phyloP scores from a whole-genome alignment of 495 filamentous ascomycete species.

The Aspergillus olivimuriae region DNA sequence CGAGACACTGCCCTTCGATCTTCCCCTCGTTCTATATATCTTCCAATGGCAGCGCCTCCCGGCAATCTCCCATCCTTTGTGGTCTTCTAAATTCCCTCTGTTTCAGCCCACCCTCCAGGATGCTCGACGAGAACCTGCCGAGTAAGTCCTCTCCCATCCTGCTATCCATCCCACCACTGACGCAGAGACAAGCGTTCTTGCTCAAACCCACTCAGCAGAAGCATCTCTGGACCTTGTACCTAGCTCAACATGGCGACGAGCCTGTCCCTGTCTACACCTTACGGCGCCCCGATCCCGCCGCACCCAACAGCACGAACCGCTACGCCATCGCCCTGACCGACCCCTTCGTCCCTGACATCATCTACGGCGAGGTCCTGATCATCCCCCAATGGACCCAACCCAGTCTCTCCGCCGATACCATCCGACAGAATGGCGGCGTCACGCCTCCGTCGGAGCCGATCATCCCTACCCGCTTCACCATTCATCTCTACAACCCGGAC shows the following conservation, averaged over 20 bases:
- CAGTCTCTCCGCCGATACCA: slow-evolving; percentile 69
- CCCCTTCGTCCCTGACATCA: slow-evolving; percentile 68
- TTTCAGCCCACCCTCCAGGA: too few relatives aligned
- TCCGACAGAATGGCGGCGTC: slow-evolving; percentile 64
- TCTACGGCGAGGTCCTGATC: slow-evolving; percentile 83
- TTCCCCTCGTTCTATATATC: not conserved
- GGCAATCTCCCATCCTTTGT: too few relatives aligned
- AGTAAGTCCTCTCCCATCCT: slow-evolving; percentile 44
- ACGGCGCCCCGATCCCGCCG: slow-evolving; percentile 62
- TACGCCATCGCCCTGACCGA: slow-evolving; percentile 85
- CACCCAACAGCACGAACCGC: slow-evolving; percentile 65
- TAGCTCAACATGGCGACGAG: slow-evolving; percentile 74
- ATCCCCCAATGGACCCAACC: slow-evolving; percentile 80
- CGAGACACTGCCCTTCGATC: too few relatives aligned
- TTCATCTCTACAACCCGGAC: slow-evolving; percentile 93
- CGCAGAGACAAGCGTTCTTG: slow-evolving; percentile 52
- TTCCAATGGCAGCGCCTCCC: not conserved
- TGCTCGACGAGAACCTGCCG: slow-evolving; percentile 95
- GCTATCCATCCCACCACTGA: slow-evolving; percentile 16
- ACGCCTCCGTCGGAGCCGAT: slow-evolving; percentile 68
- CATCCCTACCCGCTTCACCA: slow-evolving; percentile 67
- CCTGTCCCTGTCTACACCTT: slow-evolving; percentile 72
- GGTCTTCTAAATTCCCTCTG: too few relatives aligned
- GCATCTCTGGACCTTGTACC: slow-evolving; percentile 57
- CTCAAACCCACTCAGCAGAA: slow-evolving; percentile 46